A percentile compares a stretch with the other conserved stretches of the same genome.
phyloP scores from a whole-genome alignment of 495 filamentous ascomycete genomes.

The Aspergillus bertholletiae region DNA sequence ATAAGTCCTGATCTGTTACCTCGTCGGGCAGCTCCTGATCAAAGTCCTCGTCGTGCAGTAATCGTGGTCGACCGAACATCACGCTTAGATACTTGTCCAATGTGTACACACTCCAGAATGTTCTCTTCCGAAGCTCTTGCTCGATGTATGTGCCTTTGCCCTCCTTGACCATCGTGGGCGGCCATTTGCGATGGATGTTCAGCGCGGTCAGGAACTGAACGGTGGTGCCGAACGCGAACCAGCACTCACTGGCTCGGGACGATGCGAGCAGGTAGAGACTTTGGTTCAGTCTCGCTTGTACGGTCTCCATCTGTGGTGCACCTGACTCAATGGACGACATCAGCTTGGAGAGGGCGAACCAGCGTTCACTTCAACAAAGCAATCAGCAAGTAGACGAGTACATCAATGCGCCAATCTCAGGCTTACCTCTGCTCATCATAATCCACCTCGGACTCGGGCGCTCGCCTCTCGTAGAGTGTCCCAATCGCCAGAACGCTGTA shows the following conservation, averaged over 20 bases:
- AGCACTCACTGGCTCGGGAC: constrained; percentile 47
- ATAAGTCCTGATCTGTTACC: constrained; percentile 53
- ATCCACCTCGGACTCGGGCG: constrained; percentile 15
- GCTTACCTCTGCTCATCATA: constrained; percentile 29
- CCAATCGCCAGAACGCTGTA: constrained; percentile 43
- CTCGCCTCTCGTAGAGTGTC: constrained; percentile 32
- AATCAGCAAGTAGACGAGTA: no score
- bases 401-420: no score
- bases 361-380: constrained; percentile 35
- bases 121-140: constrained; percentile 45
- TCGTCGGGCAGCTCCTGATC: constrained; percentile 51
- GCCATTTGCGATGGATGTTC: constrained; percentile 39
- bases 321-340: constrained; percentile 41
- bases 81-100: constrained; percentile 55
- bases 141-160: constrained; percentile 34
- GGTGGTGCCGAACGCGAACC: constrained; percentile 46
- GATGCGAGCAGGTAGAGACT: constrained; percentile 44
- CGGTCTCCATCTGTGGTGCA: constrained; percentile 40
- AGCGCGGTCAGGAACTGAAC: constrained; percentile 44
- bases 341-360: constrained; percentile 41
- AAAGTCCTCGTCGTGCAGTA: constrained; percentile 52
- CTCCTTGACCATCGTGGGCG: constrained; percentile 27
- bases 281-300: constrained; percentile 41
- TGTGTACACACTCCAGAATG: constrained; percentile 55
- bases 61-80: constrained; percentile 50